Evolutionary conservation across 805 yeast species (phyloP).

Genomic region (Myxozyma vanderwaltii): DNA sequence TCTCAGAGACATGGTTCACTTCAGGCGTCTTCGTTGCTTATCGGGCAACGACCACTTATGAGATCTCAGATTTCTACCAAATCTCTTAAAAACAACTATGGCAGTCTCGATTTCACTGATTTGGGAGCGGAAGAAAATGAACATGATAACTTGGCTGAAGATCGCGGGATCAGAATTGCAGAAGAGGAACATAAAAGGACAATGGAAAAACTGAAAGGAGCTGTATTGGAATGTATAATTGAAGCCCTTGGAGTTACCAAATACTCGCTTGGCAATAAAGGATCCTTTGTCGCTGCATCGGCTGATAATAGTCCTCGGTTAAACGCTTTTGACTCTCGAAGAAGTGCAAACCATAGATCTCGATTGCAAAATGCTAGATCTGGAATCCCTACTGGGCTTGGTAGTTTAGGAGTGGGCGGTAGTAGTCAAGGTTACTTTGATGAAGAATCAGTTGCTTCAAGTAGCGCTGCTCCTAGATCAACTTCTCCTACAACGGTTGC

Average conservation of each 20-base stretch:
- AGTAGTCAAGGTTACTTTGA: conserved; percentile 38
- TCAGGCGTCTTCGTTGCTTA: not conserved
- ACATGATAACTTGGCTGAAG: not conserved
- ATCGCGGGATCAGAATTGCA: not conserved
- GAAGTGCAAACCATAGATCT: conserved; percentile 1
- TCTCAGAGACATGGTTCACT: conserved; percentile 3
- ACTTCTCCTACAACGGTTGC: conserved; percentile 1
- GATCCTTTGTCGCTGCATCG: conserved; percentile 7
- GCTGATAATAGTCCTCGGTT: conserved; percentile 27
- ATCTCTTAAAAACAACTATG: conserved; percentile 4
- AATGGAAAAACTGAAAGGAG: conserved; percentile 37
- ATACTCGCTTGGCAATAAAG: conserved; percentile 5
- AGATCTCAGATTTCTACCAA: not conserved
- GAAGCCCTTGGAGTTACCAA: conserved; percentile 63
- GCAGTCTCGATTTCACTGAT: conserved; percentile 1
- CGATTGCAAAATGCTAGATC: not conserved
- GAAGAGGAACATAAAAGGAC: conserved; percentile 3
- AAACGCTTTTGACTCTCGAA: conserved; percentile 13
- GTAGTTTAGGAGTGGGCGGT: conserved; percentile 5
- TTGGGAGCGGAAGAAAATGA: not conserved
- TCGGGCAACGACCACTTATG: not conserved
- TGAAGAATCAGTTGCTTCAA: conserved; percentile 35
- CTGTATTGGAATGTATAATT: conserved; percentile 72
- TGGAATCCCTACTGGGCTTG: conserved; percentile 16
- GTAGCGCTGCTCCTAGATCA: not conserved